Base-by-base conservation (phyloP, 148 eudicot species). In the Salicornia ramosissima region DNA sequence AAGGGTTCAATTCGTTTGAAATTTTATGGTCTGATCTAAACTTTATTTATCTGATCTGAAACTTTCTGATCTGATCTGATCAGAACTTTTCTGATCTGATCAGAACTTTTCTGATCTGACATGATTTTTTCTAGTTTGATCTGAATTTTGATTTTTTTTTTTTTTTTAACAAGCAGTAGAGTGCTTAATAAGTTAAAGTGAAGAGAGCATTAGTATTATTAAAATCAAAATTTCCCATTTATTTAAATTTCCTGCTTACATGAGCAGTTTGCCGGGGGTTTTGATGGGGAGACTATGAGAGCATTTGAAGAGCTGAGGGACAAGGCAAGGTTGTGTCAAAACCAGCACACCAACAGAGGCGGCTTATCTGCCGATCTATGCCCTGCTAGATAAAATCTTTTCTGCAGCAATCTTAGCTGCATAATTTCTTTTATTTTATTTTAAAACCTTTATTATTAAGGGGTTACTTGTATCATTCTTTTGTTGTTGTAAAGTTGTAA, bases 241-340 rank as follows among this genome's bases (percentile, higher is more conserved):
- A 46, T 46, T 6, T 46, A 14, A 21, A 25, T 15, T 6, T 4
- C 49, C 34, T 31, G 43, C 47, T 54, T 43, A 28, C 25, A 52
- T 68, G 59, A 49, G 6, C 78, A 89, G 98, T 93, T 93, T 82
- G 98, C 98, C n/a, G 95, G 99, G 24, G 99, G 99, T 7, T 94
- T 94, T 56, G 99, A 94, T 75, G 89, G 61, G 43, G 99, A 94
- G 74, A 94, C 99, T 9, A 94, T 94, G 99, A 88, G 80, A 72
- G 99, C 96, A 7, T 94, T 94, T 69, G 81, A 94, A 77, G 99
- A 94, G 81, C 86, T 94, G 70, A 87, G 99, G 71, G 97, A 91
- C 53, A 88, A 91, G 81, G 89, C 92, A 16, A 80, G 83, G 49
- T 74, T 78, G 5, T 87, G 92, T 68, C 85, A 81, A 60, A 88